Conservation (phyloP, 352 stramenopile species). For the Pilasporangium apinafurcum region DNA sequence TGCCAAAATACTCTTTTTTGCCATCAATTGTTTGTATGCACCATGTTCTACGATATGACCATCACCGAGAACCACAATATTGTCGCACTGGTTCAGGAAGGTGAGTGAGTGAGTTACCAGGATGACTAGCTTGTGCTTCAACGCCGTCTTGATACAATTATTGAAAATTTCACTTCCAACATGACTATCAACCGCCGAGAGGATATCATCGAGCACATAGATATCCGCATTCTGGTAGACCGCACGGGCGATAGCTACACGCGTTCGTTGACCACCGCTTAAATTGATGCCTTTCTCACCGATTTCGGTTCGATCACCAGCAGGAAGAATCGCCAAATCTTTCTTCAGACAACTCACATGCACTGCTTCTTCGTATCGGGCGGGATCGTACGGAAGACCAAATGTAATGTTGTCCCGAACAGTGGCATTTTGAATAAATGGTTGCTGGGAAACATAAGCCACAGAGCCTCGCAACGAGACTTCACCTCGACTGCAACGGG, state of each 20-base stretch:
- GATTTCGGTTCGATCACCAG: slow-evolving; percentile 93
- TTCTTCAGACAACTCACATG: slow-evolving; percentile 44
- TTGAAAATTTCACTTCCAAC: slow-evolving; percentile 93
- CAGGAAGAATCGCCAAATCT: slow-evolving; percentile 45
- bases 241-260: slow-evolving; percentile 70
- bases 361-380: slow-evolving; percentile 48
- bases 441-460: slow-evolving; percentile 90
- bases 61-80: slow-evolving; percentile 50
- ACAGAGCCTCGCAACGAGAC: slow-evolving; percentile 83
- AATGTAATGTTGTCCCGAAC: slow-evolving; percentile 97
- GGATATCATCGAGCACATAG: slow-evolving; percentile 93
- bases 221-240: slow-evolving; percentile 78
- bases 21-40: slow-evolving; percentile 53
- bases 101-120: slow-evolving; percentile 71
- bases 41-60: slow-evolving; percentile 49
- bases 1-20: slow-evolving; percentile 38
- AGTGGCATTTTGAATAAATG: slow-evolving; percentile 96
- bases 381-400: slow-evolving; percentile 53
- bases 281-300: slow-evolving; percentile 95
- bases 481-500: slow-evolving; percentile 34
- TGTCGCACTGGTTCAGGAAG: slow-evolving; percentile 52
- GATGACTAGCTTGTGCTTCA: slow-evolving; percentile 79
- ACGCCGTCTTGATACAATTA: slow-evolving; percentile 40
- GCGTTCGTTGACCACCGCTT: slow-evolving; percentile 90
- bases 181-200: slow-evolving; percentile 93